Conservation (phyloP, 768 basidiomycete genomes). For the Kwoniella europaea region DNA sequence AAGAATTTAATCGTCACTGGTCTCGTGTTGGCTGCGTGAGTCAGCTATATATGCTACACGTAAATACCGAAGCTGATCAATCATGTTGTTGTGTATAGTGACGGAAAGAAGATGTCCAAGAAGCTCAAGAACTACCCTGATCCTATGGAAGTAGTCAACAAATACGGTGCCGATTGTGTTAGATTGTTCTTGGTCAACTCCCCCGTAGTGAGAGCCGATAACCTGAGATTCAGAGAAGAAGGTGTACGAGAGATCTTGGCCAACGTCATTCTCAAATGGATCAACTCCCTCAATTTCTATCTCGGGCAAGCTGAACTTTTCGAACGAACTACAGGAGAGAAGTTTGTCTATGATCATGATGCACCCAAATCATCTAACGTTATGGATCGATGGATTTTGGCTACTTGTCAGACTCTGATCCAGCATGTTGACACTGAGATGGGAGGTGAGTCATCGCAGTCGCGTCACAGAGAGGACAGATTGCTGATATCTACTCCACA, state of each 20-base stretch:
- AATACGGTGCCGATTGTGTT: conserved; percentile 93
- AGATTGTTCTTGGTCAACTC: conserved; percentile 99
- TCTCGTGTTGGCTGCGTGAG: conserved; percentile 89
- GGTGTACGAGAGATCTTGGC: conserved; percentile 96
- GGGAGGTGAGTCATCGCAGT: conserved; percentile 66
- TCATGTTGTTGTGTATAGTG: conserved; percentile 61
- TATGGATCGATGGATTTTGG: conserved; percentile 98
- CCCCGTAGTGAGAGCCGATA: conserved; percentile 96
- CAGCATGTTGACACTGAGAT: conserved; percentile 89
- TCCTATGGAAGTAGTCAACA: conserved; percentile 84
- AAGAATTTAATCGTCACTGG: conserved; percentile 97
- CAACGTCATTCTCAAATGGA: conserved; percentile 95
- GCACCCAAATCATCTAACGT: conserved; percentile 84
- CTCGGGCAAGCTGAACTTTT: conserved; percentile 87
- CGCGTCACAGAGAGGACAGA: background rate
- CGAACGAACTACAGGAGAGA: conserved; percentile 75
- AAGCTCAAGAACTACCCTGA: conserved; percentile 96
- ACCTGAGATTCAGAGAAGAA: conserved; percentile 95
- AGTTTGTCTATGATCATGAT: conserved; percentile 86
- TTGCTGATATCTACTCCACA: background rate
- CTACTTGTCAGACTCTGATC: conserved; percentile 96
- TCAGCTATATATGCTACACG: conserved; percentile 24
- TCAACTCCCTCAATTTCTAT: conserved; percentile 99
- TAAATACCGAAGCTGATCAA: background rate
- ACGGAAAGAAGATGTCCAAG: conserved; percentile 99